Base-by-base conservation (phyloP, 2,329 filamentous ascomycete species). In the Colletotrichum tamarilloi region DNA sequence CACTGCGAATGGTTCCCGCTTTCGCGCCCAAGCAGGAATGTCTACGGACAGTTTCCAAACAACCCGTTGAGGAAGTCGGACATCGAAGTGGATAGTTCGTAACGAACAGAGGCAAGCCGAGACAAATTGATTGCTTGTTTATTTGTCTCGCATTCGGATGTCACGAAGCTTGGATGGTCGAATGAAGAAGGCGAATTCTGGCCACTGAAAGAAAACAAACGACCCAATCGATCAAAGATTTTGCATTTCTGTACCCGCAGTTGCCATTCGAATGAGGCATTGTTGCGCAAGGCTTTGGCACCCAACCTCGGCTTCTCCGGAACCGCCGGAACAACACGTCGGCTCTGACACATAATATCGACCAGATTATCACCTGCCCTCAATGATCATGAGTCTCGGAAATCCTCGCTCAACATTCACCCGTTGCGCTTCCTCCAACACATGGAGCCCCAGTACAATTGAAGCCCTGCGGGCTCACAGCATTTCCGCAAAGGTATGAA, bases 401-500 rank as follows among this genome's bases (percentile, higher is more conserved):
- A 7, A 9, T 14, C 4, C 1, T 14, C 59, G 35, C 26, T 42
- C 35, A 68, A 19, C 59, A 63, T 12, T 72, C 69, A 24, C 58
- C 57, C 5, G 53, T 64, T 3, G 59, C 59, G 11, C 52, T 68
- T 3, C 53, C 63, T 35, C 53, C 59, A 7, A 68, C 38, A 1
- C 69, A 68, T 2, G 56, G 63, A 9, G 63, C 67, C 11, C 57
- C 56, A 16, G 63, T 67, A 3, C 68, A 72, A 4, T 72, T 57
- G 16, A 72, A 72, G 6, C 57, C 57, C 16, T 49, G 53, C n/a
- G 62, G 63, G 2, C 32, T 67, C 9, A 60, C 68, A 4, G 57
- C 49, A 57, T 72, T 49, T 19, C 35, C 57, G 5, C 63, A 62
- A 19, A 72, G 38, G 16, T 67, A 67, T 22, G 68, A 62, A 9